Conservation (phyloP, 2,329 filamentous ascomycete species). For the Fusarium buxicola region DNA sequence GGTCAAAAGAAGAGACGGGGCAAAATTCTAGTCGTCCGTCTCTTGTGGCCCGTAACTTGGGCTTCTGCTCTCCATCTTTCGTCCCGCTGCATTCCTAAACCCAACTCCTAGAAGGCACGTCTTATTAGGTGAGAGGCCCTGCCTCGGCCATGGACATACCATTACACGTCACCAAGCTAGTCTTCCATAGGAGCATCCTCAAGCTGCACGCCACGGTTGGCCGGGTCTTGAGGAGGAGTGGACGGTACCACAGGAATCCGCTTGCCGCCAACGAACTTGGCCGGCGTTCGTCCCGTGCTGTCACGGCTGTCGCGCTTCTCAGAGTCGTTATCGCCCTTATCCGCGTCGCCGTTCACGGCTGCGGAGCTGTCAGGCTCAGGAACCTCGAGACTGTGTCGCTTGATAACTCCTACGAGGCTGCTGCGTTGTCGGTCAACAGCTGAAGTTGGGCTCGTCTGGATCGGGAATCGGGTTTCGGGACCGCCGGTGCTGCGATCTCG, state of each 20-base stretch:
- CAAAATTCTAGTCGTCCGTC: conserved; percentile 1
- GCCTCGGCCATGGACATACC: conserved; percentile 22
- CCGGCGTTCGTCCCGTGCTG: conserved; percentile 64
- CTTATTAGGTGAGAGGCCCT: conserved; percentile 21
- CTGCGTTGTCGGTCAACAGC: conserved; percentile 63
- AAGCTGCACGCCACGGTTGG: conserved; percentile 60
- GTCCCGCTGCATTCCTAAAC: conserved; percentile 26
- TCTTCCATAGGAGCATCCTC: conserved; percentile 66
- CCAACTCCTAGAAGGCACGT: conserved; percentile 29
- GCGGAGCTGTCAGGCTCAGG: conserved; percentile 68
- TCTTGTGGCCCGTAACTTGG: conserved; percentile 8
- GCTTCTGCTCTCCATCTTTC: conserved; percentile 17
- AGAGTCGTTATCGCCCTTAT: conserved; percentile 40
- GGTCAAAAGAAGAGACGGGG: background rate
- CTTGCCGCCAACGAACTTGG: conserved; percentile 63
- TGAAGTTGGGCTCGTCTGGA: conserved; percentile 74
- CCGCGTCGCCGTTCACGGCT: conserved; percentile 57
- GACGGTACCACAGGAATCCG: conserved; percentile 49
- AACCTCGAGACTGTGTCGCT: conserved; percentile 83
- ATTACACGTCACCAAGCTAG: conserved; percentile 46
- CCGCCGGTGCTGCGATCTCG: conserved; percentile 83
- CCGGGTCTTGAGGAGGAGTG: conserved; percentile 48
- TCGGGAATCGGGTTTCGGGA: conserved; percentile 85
- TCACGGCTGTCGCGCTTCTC: conserved; percentile 77
- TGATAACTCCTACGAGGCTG: conserved; percentile 62